These are phyloP conservation scores for Gautieria morchelliformis DNA, from an alignment of 768 basidiomycete genomes.

Conservation along the genomic window DNA sequence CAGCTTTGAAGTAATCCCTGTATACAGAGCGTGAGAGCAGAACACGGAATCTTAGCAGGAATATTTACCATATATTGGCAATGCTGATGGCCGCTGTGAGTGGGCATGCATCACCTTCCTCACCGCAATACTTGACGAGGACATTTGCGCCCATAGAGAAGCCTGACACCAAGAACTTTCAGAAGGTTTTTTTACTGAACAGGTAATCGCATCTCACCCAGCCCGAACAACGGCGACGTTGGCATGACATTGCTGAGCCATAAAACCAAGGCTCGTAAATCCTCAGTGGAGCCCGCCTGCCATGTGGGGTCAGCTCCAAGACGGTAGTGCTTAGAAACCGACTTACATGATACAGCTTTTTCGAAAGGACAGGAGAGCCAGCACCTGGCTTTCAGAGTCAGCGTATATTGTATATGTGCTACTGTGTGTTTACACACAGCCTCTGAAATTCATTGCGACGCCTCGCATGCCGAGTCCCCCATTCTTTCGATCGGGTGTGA, in stretches of 20 bases:
- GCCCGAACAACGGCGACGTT: conserved; percentile 12
- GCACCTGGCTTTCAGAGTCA: neutral
- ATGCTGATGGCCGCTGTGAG: conserved; percentile 13
- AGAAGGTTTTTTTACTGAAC: neutral
- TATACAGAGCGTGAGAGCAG: neutral
- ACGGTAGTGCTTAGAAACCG: neutral
- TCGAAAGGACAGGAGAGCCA: conserved; percentile 14
- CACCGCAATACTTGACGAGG: conserved; percentile 16
- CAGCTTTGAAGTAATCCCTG: conserved; percentile 13
- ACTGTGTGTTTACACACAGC: conserved; percentile 9
- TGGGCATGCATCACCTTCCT: conserved; percentile 16
- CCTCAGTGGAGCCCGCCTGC: conserved; percentile 18
- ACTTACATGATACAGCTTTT: conserved; percentile 16
- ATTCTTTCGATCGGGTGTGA: conserved; percentile 2
- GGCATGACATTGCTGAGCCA: conserved; percentile 17
- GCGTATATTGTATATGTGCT: neutral
- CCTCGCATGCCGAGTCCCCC: conserved; percentile 15
- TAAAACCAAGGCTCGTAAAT: conserved; percentile 12
- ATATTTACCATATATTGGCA: conserved; percentile 14
- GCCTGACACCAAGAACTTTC: conserved; percentile 5
- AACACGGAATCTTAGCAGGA: neutral
- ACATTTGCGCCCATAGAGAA: conserved; percentile 18
- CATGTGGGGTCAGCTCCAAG: neutral
- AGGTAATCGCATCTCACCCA: conserved; percentile 9
- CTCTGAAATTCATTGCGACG: conserved; percentile 17